Conservation (phyloP, 2,329 filamentous ascomycete genomes). For the Talaromyces verruculosus region DNA sequence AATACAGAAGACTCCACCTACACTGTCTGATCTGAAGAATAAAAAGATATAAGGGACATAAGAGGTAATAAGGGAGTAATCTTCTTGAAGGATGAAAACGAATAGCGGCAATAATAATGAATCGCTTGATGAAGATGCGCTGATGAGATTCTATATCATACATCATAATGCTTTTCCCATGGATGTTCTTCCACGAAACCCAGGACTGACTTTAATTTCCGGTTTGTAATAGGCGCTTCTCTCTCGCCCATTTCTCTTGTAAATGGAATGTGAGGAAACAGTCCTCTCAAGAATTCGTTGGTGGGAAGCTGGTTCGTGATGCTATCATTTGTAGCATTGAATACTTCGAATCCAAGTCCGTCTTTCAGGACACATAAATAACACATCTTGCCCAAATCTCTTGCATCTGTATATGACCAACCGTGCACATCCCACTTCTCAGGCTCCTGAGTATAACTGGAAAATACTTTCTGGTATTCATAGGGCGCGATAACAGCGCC, state of each 20-base stretch:
- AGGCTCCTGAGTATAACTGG: conserved; percentile 52
- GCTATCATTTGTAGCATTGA: conserved; percentile 64
- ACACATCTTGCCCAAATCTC: conserved; percentile 63
- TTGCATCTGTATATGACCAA: conserved; percentile 63
- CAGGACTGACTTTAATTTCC: conserved; percentile 59
- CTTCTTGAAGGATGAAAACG: too few relatives aligned
- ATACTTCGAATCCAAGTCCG: conserved; percentile 62
- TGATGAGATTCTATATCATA: too few relatives aligned
- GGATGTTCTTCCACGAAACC: conserved; percentile 61
- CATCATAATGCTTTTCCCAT: conserved; percentile 38
- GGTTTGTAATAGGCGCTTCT: conserved; percentile 62
- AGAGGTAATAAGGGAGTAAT: too few relatives aligned
- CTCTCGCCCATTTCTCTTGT: conserved; percentile 58
- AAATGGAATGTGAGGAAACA: conserved; percentile 52
- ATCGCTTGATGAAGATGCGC: too few relatives aligned
- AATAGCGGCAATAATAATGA: too few relatives aligned
- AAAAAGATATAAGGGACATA: too few relatives aligned
- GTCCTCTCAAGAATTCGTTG: conserved; percentile 52
- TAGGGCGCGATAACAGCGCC: conserved; percentile 63
- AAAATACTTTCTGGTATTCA: conserved; percentile 58
- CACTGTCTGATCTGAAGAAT: too few relatives aligned
- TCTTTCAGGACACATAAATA: conserved; percentile 54
- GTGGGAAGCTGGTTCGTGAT: conserved; percentile 58
- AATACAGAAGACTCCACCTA: too few relatives aligned
- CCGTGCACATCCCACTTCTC: conserved; percentile 57